Percentiles rank a stretch among this genome's conserved stretches.
Conservation (phyloP, 176 grass and related monocot genomes). For the Olyra latifolia region DNA sequence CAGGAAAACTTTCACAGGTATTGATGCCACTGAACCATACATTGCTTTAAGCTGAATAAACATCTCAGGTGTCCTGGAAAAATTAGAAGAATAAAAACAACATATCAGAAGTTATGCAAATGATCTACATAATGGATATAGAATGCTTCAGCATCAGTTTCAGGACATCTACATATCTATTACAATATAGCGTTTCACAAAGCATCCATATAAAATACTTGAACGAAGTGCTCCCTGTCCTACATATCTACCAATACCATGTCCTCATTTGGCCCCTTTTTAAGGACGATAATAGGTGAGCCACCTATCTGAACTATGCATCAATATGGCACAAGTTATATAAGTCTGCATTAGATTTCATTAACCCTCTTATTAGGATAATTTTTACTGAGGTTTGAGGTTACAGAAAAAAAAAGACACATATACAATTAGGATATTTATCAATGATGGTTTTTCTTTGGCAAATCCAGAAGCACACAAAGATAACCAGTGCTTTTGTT, state of each 20-base stretch:
- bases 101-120: neutral
- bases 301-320: neutral
- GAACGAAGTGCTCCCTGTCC: neutral
- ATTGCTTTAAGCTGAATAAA: constrained; percentile 59
- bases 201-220: neutral
- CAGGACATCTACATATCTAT: neutral
- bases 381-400: constrained; percentile 7
- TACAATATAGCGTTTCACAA: neutral
- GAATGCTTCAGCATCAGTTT: neutral
- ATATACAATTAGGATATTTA: neutral
- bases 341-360: neutral
- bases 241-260: neutral
- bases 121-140: neutral
- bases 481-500: neutral
- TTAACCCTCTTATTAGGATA: neutral
- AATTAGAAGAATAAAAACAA: constrained; percentile 29
- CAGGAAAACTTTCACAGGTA: constrained; percentile 63
- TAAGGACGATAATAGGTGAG: neutral
- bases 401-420: neutral
- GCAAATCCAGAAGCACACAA: neutral
- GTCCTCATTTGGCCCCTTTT: neutral
- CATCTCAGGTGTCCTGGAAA: constrained; percentile 57
- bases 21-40: constrained; percentile 58
- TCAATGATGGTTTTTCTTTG: neutral
- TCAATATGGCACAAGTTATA: neutral